A percentile compares a stretch with the other conserved stretches of the same genome.
Conservation (phyloP, 768 basidiomycete species). For the Crepidotus variabilis region DNA sequence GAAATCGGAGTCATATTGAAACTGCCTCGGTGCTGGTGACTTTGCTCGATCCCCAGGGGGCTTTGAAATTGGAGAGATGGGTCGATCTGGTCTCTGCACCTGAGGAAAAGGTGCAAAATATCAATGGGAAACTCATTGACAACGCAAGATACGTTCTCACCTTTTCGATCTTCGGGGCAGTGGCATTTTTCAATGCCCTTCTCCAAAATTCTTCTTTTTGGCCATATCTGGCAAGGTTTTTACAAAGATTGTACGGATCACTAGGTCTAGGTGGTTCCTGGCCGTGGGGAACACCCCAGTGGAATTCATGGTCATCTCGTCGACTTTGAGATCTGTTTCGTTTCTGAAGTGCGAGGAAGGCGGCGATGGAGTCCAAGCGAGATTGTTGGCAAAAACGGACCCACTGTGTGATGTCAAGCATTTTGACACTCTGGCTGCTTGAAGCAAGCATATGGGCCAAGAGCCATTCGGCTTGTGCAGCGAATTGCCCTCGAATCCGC, state of each 20-base stretch:
- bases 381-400: slow-evolving; percentile 35
- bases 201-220: slow-evolving; percentile 25
- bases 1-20: slow-evolving; percentile 54
- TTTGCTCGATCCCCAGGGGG: slow-evolving; percentile 4
- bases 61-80: not conserved
- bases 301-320: too few species aligned
- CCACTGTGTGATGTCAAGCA: slow-evolving; percentile 47
- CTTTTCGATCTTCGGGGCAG: slow-evolving; percentile 5
- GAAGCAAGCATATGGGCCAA: slow-evolving; percentile 42
- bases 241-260: slow-evolving; percentile 7
- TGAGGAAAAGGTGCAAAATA: too few species aligned
- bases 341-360: slow-evolving; percentile 17
- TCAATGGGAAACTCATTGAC: too few species aligned
- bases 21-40: slow-evolving; percentile 5
- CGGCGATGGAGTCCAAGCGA: slow-evolving; percentile 25
- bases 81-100: not conserved
- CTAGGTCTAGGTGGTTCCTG: not conserved
- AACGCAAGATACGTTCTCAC: slow-evolving; percentile 9
- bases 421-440: slow-evolving; percentile 14
- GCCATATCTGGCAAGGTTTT: slow-evolving; percentile 29
- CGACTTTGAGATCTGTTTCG: too few species aligned
- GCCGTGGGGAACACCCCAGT: slow-evolving; percentile 31
- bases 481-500: slow-evolving; percentile 48
- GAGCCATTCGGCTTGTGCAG: slow-evolving; percentile 57
- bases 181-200: slow-evolving; percentile 17